Evolutionary conservation across 345 rosid genomes (phyloP).

Genomic region (Leavenworthia alabamica): DNA sequence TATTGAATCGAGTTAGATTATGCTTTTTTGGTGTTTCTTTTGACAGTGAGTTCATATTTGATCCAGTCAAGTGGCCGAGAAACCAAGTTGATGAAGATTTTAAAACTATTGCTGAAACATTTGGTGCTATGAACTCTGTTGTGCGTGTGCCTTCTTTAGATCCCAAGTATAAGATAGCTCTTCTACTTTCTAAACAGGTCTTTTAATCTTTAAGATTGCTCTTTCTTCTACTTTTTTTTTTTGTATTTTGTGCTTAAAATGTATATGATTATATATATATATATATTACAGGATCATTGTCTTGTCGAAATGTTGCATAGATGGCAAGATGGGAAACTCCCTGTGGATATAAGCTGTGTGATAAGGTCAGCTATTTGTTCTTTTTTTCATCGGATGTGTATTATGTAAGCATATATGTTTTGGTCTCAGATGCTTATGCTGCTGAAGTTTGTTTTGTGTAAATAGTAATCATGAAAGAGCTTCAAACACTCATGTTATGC

Average conservation of each 20-base stretch:
- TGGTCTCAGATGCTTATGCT: neutral
- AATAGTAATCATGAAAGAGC: slow-evolving; percentile 84
- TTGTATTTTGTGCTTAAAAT: neutral
- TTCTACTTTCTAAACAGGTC: slow-evolving; percentile 89
- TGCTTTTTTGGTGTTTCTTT: slow-evolving; percentile 1
- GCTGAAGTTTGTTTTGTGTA: slow-evolving; percentile 2
- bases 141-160: slow-evolving; percentile 76
- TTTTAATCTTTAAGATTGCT: neutral
- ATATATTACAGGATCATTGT: slow-evolving; percentile 94
- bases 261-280: slow-evolving; percentile 9
- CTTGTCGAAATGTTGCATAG: slow-evolving; percentile 69
- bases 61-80: slow-evolving; percentile 74
- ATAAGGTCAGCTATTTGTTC: slow-evolving; percentile 50
- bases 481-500: slow-evolving; percentile 74
- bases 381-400: neutral
- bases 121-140: slow-evolving; percentile 54
- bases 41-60: slow-evolving; percentile 50
- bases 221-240: neutral
- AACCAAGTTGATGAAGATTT: slow-evolving; percentile 70
- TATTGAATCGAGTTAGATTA: neutral
- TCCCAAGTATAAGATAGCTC: slow-evolving; percentile 79
- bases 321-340: slow-evolving; percentile 92
- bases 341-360: slow-evolving; percentile 77
- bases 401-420: neutral
- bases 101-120: slow-evolving; percentile 46